Conservation (phyloP, 164 flowering plant species). For the Aristolochia fimbriata region DNA sequence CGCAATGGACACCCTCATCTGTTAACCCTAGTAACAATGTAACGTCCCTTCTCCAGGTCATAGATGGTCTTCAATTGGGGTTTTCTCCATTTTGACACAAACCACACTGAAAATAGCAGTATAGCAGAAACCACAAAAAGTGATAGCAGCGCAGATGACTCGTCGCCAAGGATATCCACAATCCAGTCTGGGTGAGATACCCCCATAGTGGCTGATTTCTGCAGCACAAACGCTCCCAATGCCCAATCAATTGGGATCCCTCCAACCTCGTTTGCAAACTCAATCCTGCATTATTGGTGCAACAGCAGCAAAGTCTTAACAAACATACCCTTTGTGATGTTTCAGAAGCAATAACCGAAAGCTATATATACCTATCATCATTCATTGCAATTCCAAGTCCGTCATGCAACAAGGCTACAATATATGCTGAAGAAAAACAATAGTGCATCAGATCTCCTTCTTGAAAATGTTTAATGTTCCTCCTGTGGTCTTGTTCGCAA, state of each 20-base stretch:
- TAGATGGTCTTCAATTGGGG: constrained; percentile 81
- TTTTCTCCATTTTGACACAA: constrained; percentile 58
- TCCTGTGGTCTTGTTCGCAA: constrained; percentile 63
- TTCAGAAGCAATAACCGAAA: background rate
- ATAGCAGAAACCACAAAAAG: constrained; percentile 29
- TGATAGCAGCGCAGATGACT: constrained; percentile 32
- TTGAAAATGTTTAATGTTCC: constrained; percentile 29
- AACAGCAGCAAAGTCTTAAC: background rate
- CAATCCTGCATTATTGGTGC: constrained; percentile 37
- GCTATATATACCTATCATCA: constrained; percentile 50
- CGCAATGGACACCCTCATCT: constrained; percentile 14
- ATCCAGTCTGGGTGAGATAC: constrained; percentile 26
- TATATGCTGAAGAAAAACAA: constrained; percentile 97
- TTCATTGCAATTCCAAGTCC: constrained; percentile 73
- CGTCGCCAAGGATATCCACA: constrained; percentile 19
- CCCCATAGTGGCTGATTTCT: constrained; percentile 23
- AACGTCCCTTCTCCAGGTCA: constrained; percentile 90
- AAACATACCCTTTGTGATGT: background rate
- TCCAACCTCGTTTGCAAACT: constrained; percentile 57
- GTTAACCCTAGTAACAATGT: constrained; percentile 52
- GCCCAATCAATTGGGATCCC: constrained; percentile 91
- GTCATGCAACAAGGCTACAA: constrained; percentile 83
- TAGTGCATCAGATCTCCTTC: constrained; percentile 65
- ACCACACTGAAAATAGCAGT: constrained; percentile 42
- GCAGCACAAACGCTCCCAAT: constrained; percentile 85